Base-by-base conservation (phyloP, 164 flowering plant species). In the Chloranthus sessilifolius region DNA sequence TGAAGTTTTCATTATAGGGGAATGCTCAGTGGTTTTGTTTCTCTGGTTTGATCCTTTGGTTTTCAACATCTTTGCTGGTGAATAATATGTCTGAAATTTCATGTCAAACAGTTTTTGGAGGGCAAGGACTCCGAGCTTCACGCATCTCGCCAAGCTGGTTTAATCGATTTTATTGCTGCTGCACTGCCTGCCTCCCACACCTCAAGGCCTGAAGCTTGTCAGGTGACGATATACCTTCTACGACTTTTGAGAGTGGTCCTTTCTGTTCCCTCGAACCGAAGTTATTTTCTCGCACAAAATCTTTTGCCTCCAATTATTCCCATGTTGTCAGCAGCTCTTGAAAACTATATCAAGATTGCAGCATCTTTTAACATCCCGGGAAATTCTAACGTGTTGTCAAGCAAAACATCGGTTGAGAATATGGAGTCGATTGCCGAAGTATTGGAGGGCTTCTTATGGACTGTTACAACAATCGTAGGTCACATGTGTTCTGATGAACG, bases 101-200 rank as follows among this genome's bases (percentile, higher is more conserved):
- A 62, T 55, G 42, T 60, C 33, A 41, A 50, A 48, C 59, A 90
- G 95, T 90, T 74, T 65, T 55, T 87, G 76, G 98, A 90, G 35
- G 91, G 91, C 58, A 90, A 69, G 68, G 95, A 90, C 27, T 75
- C 80, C 47, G 95, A 84, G 70, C 76, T 90, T 59, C 87, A 82
- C 52, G 95, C 85, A 64, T 70, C 88, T 61, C 90, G 95, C 52
- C 94, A 82, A 77, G 90, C 94, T 56, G 95, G 98, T 64, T 63
- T 90, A 52, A 77, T 87, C 55, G 95, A 90, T 77, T 90, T 87
- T 63, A 81, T 90, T 61, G 88, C 98, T 58, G 77, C 94, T 60
- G 87, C 95, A 16, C 63, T 90, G 60, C 98, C 98, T 45, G 98
- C 95, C 24, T 90, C 94, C 58, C 95, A 86, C 71, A 82, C 82